Conservation (phyloP, 2,329 filamentous ascomycete genomes). For the Passalora sequoiae region DNA sequence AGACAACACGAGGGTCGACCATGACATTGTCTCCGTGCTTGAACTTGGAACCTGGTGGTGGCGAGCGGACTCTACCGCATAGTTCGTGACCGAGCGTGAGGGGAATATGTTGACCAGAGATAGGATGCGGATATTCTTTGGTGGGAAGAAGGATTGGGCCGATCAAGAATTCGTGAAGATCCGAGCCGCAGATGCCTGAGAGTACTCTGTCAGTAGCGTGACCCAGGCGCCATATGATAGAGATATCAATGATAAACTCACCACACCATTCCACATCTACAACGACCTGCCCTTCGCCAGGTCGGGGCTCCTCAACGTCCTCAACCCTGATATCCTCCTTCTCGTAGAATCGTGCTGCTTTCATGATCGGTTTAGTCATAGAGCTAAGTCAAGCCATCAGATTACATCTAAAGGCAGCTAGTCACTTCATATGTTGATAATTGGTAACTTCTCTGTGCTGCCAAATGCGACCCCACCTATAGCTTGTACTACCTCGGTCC, state of each 20-base stretch:
- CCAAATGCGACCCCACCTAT: neutral
- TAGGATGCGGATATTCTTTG: slow-evolving; percentile 6
- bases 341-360: slow-evolving; percentile 26
- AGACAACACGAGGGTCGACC: slow-evolving; percentile 24
- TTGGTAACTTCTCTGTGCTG: no score
- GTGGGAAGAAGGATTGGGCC: slow-evolving; percentile 16
- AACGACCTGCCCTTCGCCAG: slow-evolving; percentile 19
- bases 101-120: slow-evolving; percentile 8
- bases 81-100: slow-evolving; percentile 23
- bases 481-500: neutral
- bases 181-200: slow-evolving; percentile 25
- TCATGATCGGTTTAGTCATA: slow-evolving; percentile 14
- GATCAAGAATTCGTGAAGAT: slow-evolving; percentile 20
- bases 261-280: slow-evolving; percentile 26
- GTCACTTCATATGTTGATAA: neutral
- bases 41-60: slow-evolving; percentile 14
- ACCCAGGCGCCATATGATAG: neutral
- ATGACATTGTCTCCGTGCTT: slow-evolving; percentile 20
- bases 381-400: neutral
- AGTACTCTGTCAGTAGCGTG: neutral
- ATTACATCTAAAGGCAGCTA: neutral
- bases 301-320: slow-evolving; percentile 22
- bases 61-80: slow-evolving; percentile 19
- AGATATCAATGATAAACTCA: no score
- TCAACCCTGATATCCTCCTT: slow-evolving; percentile 26